Evolutionary conservation across 768 basidiomycete genomes (phyloP).

Genomic region (Suillus cothurnatus): DNA sequence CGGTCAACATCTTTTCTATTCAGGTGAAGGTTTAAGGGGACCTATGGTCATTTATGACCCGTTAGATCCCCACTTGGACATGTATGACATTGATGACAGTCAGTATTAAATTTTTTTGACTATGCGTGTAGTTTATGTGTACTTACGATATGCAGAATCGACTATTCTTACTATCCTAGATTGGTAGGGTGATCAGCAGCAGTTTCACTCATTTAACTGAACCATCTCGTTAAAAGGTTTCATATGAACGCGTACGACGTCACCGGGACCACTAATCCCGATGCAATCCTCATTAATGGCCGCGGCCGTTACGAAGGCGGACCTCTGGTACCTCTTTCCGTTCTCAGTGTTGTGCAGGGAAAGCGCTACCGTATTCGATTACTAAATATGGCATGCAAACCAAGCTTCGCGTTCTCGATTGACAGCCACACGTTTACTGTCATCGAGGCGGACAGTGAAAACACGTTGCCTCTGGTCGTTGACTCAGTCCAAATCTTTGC

Average conservation of each 20-base stretch:
- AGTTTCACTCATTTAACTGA: not conserved
- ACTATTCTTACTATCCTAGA: constrained; percentile 34
- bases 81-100: constrained; percentile 39
- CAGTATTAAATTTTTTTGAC: not conserved
- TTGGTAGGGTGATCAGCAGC: constrained; percentile 18
- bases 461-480: constrained; percentile 38
- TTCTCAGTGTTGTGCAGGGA: constrained; percentile 35
- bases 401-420: constrained; percentile 27
- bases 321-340: constrained; percentile 27
- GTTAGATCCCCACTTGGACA: constrained; percentile 21
- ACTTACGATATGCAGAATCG: constrained; percentile 20
- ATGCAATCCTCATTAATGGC: constrained; percentile 45
- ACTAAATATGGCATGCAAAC: constrained; percentile 37
- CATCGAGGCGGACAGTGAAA: constrained; percentile 44
- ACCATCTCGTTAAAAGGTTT: constrained; percentile 12
- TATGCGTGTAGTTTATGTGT: not conserved
- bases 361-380: constrained; percentile 42
- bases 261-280: constrained; percentile 16
- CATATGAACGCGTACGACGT: constrained; percentile 11
- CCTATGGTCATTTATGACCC: constrained; percentile 43
- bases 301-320: constrained; percentile 33
- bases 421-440: constrained; percentile 29
- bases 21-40: constrained; percentile 23
- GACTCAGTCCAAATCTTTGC: constrained; percentile 36
- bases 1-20: not conserved